phyloP scores from a whole-genome alignment of 2,329 filamentous ascomycete species.

The Aspergillus pseudoviridinutans region DNA sequence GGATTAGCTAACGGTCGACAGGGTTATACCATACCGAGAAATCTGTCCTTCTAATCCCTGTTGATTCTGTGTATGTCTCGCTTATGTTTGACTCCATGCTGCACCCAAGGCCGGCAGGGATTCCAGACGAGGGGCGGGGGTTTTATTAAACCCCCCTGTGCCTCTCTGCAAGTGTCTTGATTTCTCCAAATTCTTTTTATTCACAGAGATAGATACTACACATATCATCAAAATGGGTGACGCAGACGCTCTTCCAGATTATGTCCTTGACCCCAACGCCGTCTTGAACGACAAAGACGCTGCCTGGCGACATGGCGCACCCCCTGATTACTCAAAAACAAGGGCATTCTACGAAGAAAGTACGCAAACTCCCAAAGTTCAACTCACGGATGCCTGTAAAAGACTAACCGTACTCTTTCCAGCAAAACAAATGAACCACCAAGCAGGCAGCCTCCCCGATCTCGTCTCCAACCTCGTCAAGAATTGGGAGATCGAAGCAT shows the following conservation, averaged over 20 bases:
- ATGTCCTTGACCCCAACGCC: slow-evolving; percentile 56
- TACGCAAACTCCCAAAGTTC: slow-evolving; percentile 23
- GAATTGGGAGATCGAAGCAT: slow-evolving; percentile 70
- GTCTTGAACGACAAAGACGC: slow-evolving; percentile 52
- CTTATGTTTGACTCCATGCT: no score
- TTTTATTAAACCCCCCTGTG: no score
- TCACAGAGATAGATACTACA: no score
- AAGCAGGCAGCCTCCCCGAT: slow-evolving; percentile 52
- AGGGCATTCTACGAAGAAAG: slow-evolving; percentile 57
- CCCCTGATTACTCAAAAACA: slow-evolving; percentile 63
- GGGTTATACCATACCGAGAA: no score
- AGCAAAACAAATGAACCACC: slow-evolving; percentile 58
- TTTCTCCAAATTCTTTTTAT: no score
- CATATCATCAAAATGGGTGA: slow-evolving; percentile 4
- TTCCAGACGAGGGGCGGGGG: no score
- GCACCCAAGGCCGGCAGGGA: no score
- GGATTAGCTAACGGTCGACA: no score
- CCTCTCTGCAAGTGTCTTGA: no score
- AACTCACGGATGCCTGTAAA: background rate
- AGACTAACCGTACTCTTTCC: background rate
- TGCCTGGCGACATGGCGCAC: slow-evolving; percentile 57
- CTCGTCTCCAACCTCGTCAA: slow-evolving; percentile 68
- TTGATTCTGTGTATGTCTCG: no score
- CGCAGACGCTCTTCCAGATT: slow-evolving; percentile 47
- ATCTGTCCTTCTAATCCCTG: no score